phyloP scores from a whole-genome alignment of 139 green algal species.

The Auxenochlorella pyrenoidosa region DNA sequence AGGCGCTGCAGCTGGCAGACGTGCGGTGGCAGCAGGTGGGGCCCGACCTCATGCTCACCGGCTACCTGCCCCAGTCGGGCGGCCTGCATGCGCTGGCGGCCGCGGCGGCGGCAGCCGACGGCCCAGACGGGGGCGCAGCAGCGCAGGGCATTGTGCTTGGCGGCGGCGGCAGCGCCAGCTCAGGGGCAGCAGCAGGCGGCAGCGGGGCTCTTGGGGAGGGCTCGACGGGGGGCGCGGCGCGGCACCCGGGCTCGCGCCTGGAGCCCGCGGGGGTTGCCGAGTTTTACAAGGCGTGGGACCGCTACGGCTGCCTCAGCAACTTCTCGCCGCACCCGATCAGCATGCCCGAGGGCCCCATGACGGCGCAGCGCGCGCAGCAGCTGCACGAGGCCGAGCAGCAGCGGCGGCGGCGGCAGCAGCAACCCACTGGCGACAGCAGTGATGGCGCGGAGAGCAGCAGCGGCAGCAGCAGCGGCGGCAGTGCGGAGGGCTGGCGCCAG shows the following conservation, averaged over 20 bases:
- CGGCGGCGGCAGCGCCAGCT: constrained; percentile 6
- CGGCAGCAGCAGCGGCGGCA: neutral
- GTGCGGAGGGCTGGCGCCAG: neutral
- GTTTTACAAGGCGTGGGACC: constrained; percentile 99
- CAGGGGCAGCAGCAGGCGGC: neutral
- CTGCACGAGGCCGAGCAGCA: neutral
- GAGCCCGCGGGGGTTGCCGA: constrained; percentile 31
- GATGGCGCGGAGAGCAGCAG: neutral
- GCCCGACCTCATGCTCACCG: constrained; percentile 88
- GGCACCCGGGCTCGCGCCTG: neutral
- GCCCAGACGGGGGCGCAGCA: neutral
- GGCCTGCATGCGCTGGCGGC: constrained; percentile 49
- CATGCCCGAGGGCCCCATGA: constrained; percentile 65
- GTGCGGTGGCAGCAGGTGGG: constrained; percentile 72
- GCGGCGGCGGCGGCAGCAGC: neutral
- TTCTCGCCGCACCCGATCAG: constrained; percentile 93
- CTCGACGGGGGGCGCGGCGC: neutral
- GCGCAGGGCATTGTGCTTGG: neutral
- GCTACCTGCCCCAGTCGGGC: constrained; percentile 86
- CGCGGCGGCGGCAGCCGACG: constrained; percentile 5
- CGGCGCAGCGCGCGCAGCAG: neutral
- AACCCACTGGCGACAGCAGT: neutral
- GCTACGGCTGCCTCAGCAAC: constrained; percentile 92
- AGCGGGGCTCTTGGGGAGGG: neutral
- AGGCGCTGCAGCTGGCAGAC: constrained; percentile 84